Evolutionary conservation across 192 early-diverging fungal species (phyloP), one percentile per base, ranked within the genome.

Genomic region (Entrophospora sp.): DNA sequence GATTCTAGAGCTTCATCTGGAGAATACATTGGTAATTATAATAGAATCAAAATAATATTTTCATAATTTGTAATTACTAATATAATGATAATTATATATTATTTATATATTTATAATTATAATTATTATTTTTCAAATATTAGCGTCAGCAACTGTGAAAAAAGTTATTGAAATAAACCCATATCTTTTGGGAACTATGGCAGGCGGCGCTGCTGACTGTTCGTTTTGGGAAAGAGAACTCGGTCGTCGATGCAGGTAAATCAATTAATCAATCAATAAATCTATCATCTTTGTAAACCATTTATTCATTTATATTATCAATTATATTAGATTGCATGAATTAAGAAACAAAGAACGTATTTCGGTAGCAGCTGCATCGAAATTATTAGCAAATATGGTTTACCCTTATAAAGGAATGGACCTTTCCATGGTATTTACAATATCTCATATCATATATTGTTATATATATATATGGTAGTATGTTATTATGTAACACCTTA

Each of bases 91-190:
- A 10, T 59, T 42, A 55, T 44, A 20, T 24, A 56, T 63, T 9
- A n/a, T 5, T 43, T 56, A 27, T 12, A 36, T 57, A 18, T 55
- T n/a, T n/a, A n/a, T n/a, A n/a, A n/a, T n/a, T n/a, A n/a, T n/a
- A n/a, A n/a, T n/a, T n/a, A n/a, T n/a, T n/a, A n/a, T n/a, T n/a
- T n/a, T n/a, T n/a, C n/a, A 28, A 34, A 35, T 37, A 22, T 72
- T 40, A 90, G 90, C 91, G 40, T 94, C 95, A 35, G 92, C 95
- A 75, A 87, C 86, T 20, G 94, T 99, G 32, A 97, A 96, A 69
- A 99, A 99, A 77, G 87, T 99, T 14, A 97, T 99, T 75, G 95
- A 99, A 71, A 99, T 99, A 69, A 99, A 97, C 78, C 93, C 92
- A 44, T 97, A 93, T 69, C 79, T 99, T 63, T 79, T 99, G 36